Base-by-base conservation (phyloP, 352 stramenopile species). In the Globisporangium nodosum region DNA sequence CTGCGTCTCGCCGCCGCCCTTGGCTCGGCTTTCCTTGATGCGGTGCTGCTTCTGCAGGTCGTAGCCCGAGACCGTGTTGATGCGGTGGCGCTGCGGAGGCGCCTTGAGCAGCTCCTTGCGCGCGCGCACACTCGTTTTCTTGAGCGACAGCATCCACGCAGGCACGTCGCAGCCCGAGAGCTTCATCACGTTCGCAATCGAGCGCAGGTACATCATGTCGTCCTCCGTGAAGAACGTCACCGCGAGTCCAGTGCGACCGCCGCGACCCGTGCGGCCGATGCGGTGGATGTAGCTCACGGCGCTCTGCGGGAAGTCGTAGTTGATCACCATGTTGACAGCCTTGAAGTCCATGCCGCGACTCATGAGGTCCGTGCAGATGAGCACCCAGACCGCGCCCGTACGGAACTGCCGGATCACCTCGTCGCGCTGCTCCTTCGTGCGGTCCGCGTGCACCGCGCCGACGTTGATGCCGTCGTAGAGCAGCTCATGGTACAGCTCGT, bases 301-400 rank as follows among this genome's bases (percentile, higher is more conserved):
- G 56, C 86, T 92, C 78, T 94, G 90, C 9, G 97, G 97, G 63
- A 99, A 97, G 75, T 99, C 97, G 68, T 99, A 99, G 74, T 99
- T 99, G 70, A 99, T 98, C 8, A 99, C 97, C 85, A 98, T 98
- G 63, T 99, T 99, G 6, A 99, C 96, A 18, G 92, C 97, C 74
- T 98, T 98, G 68, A 99, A 99, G 80, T 99, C 97, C 64, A 99
- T 97, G 66, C 98, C 98, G 64, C 98, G 83, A 27, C 89, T 97
- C 71, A 99, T 97, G 8, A 99, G 73, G 68, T 99, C 98, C n/a
- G 98, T 99, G 56, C 93, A 98, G 58, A 99, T 99, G 30, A 99
- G 81, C 20, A 99, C 81, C 97, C 97, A 99, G 20, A 98, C 93
- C 31, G 96, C 83, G 39, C 97, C 97, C n/a, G 78, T 90, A 15